Evolutionary conservation across 2,329 filamentous ascomycete genomes (phyloP).

Genomic region (Aspergillus novoparasiticus): DNA sequence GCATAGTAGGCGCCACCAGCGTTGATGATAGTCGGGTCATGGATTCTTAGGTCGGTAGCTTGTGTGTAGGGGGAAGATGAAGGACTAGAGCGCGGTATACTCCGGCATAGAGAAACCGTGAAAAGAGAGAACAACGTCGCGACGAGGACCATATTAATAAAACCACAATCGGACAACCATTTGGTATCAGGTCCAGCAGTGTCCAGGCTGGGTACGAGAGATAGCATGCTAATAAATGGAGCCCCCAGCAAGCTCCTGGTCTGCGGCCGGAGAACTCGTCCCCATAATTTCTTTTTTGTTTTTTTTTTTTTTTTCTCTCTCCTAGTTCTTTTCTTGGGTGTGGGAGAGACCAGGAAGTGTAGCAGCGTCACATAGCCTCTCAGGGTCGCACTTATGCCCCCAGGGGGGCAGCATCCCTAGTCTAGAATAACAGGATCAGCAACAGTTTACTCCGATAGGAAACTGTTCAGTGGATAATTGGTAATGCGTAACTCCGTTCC

Average conservation of each 20-base stretch:
- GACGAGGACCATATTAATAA: not conserved
- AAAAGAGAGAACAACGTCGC: not conserved
- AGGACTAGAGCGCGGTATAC: not conserved
- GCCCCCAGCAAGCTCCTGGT: not conserved
- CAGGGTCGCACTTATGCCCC: not conserved
- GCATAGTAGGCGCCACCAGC: slow-evolving; percentile 32
- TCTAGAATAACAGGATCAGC: not conserved
- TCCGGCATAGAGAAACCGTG: not conserved
- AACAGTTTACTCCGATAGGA: not conserved
- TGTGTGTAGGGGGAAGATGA: slow-evolving; percentile 5
- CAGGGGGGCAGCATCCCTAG: not conserved
- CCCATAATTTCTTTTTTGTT: not conserved
- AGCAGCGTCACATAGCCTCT: not conserved
- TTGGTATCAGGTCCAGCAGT: not conserved
- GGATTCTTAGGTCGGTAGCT: slow-evolving; percentile 26
- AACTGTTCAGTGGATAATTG: not conserved
- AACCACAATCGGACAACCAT: not conserved
- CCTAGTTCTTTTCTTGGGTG: not conserved
- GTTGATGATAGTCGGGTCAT: slow-evolving; percentile 37
- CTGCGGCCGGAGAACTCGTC: not conserved
- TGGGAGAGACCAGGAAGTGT: not conserved
- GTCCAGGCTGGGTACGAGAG: not conserved
- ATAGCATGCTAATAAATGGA: not conserved
- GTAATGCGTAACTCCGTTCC: not conserved
- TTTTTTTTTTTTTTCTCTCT: not conserved